Conservation (phyloP, 2,329 filamentous ascomycete genomes). For the Xylariaceae sp. region DNA sequence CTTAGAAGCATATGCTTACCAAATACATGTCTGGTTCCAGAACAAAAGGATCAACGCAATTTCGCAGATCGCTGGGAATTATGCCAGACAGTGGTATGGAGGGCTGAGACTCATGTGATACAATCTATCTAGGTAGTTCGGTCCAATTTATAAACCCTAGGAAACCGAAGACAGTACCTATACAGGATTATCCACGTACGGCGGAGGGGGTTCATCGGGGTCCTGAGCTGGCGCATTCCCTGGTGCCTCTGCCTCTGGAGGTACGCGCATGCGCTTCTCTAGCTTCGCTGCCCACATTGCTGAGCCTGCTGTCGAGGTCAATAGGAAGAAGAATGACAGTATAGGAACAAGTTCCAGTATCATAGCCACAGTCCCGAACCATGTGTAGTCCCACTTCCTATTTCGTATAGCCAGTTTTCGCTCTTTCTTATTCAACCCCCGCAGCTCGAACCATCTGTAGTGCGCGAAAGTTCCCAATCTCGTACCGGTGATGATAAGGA, state of each 20-base stretch:
- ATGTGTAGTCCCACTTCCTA: conserved; percentile 83
- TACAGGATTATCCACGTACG: conserved; percentile 49
- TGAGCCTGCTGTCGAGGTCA: conserved; percentile 85
- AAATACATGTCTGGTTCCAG: no score
- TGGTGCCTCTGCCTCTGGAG: conserved; percentile 19
- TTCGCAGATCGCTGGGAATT: neutral
- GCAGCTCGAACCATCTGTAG: conserved; percentile 86
- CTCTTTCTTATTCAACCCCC: conserved; percentile 76
- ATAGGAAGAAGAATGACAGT: conserved; percentile 90
- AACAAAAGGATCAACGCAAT: no score
- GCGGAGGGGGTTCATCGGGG: conserved; percentile 44
- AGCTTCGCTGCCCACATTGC: conserved; percentile 86
- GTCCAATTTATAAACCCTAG: neutral
- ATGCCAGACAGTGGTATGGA: neutral
- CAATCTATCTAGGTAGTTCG: neutral
- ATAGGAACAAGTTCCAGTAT: conserved; percentile 86
- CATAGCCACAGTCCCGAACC: conserved; percentile 89
- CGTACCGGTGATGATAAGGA: conserved; percentile 86
- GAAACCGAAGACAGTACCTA: conserved; percentile 16
- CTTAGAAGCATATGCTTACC: no score
- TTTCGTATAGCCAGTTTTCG: conserved; percentile 72
- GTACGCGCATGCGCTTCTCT: conserved; percentile 61
- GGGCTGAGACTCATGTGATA: neutral
- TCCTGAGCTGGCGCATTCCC: conserved; percentile 31
- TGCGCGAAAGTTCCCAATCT: conserved; percentile 88